Evolutionary conservation across 1,284 basidiomycete species (phyloP), one percentile per base, ranked within the genome.

Genomic region (Boletus sp.): DNA sequence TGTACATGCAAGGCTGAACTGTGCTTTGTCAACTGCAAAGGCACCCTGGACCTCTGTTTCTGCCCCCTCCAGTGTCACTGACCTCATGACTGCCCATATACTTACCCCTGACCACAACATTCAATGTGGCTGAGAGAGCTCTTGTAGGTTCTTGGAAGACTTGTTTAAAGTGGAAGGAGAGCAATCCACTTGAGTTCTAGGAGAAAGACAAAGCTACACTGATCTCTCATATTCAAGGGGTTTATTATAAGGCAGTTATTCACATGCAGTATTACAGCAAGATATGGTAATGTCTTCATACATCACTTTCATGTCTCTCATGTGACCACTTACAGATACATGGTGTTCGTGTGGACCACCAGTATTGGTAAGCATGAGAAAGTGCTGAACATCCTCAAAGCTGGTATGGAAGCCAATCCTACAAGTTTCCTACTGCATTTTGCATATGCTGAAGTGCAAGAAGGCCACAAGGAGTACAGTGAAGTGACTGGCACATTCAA

Each of bases 121-220:
- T 91, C 77, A 85, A 82, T 55, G 76, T 81, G 1, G 76, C 79
- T 9, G 94, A 98, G 68, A 82, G 92, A 45, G 79, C 82, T 16
- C 80, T 91, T 36, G 85, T 94, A 6, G 85, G 86, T 22, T 85
- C 85, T 16, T 99, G 97, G 97, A 92, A 93, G 66, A 80, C 83
- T 3, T 98, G 98, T 72, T 76, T 99, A 52, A 92, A 93, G 67
- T 99, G 94, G 92, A 97, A 99, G 75, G 94, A 97, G 72, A 82
- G 83, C 63, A 98, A 99, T 68, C 97, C 96, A 1, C 79, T 97
- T 43, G 91, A 94, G 71, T 84, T 97, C 55, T 94, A 96, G 61
- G 96, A 98, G 55, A 83, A 85, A 63, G 95, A 98, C 63, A 80
- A 83, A 53, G 73, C 78, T 2, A 80, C 81, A 7, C 73, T 96